phyloP scores from a whole-genome alignment of 192 early-diverging fungal species.

The Pecoramyces ruminantium region DNA sequence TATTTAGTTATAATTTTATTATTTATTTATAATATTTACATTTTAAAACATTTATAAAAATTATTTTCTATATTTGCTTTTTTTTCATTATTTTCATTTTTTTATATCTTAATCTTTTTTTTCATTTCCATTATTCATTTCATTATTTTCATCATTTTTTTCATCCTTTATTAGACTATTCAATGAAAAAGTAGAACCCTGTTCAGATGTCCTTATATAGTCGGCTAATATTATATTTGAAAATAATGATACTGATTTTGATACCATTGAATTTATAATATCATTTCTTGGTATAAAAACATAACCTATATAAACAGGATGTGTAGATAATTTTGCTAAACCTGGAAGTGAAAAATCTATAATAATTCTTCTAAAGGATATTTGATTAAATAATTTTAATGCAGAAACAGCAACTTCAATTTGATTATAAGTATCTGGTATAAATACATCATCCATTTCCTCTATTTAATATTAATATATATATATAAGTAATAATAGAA shows the following conservation, averaged over 20 bases:
- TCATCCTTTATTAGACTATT: background rate
- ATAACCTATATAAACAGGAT: background rate
- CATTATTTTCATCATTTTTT: background rate
- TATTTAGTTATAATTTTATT: too few relatives aligned
- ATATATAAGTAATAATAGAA: too few relatives aligned
- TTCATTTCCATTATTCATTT: too few relatives aligned
- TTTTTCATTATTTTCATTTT: too few relatives aligned
- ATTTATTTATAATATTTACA: too few relatives aligned
- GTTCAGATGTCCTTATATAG: background rate
- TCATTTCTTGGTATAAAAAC: background rate
- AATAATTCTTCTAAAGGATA: background rate
- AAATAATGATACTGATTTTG: background rate
- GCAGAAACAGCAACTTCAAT: background rate
- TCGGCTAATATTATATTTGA: background rate
- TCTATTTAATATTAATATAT: background rate
- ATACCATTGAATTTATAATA: background rate
- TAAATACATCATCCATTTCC: background rate
- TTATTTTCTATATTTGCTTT: too few relatives aligned
- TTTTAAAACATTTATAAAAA: too few relatives aligned
- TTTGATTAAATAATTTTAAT: background rate
- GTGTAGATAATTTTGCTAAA: background rate
- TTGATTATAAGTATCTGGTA: background rate
- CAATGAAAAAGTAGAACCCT: background rate
- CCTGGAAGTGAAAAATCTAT: background rate
- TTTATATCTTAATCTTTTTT: too few relatives aligned